A percentile compares a stretch with the other conserved stretches of the same genome.
These are phyloP conservation scores for Hordeum pubiflorum DNA, from an alignment of 202 grass and related monocot genomes.

Conservation along the genomic window DNA sequence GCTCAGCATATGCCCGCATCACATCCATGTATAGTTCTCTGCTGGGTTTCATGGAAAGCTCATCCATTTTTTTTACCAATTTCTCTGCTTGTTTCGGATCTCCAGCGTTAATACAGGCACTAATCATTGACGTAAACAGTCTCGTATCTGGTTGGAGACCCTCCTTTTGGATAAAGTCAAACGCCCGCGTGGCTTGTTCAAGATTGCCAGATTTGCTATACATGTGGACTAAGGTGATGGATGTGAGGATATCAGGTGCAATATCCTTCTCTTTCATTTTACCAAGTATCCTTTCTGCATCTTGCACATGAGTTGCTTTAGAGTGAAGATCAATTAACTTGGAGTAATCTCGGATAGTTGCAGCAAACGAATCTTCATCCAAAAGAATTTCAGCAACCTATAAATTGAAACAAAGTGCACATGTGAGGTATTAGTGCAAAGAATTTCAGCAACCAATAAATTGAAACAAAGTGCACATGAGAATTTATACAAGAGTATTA, in stretches of 20 bases:
- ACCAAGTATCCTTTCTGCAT: conserved; percentile 65
- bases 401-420: conserved; percentile 28
- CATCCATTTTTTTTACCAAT: conserved; percentile 35
- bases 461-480: conserved; percentile 24
- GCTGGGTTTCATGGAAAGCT: conserved; percentile 28
- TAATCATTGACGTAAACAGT: conserved; percentile 61
- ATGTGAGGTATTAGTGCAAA: conserved; percentile 17
- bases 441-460: conserved; percentile 60
- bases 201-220: conserved; percentile 67
- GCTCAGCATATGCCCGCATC: conserved; percentile 45
- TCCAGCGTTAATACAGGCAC: conserved; percentile 45
- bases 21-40: conserved; percentile 50
- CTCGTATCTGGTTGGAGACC: conserved; percentile 60
- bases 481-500: not conserved
- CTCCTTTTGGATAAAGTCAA: conserved; percentile 37
- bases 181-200: conserved; percentile 49
- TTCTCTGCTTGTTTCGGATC: conserved; percentile 36
- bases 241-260: conserved; percentile 52
- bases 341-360: conserved; percentile 68
- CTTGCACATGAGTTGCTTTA: conserved; percentile 47
- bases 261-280: conserved; percentile 71
- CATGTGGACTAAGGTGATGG: conserved; percentile 68
- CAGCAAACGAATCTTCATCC: conserved; percentile 59
- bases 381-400: conserved; percentile 70
- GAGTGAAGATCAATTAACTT: conserved; percentile 70